Conservation (phyloP, 257 asterid genomes). For the Jacaranda mimosifolia region DNA sequence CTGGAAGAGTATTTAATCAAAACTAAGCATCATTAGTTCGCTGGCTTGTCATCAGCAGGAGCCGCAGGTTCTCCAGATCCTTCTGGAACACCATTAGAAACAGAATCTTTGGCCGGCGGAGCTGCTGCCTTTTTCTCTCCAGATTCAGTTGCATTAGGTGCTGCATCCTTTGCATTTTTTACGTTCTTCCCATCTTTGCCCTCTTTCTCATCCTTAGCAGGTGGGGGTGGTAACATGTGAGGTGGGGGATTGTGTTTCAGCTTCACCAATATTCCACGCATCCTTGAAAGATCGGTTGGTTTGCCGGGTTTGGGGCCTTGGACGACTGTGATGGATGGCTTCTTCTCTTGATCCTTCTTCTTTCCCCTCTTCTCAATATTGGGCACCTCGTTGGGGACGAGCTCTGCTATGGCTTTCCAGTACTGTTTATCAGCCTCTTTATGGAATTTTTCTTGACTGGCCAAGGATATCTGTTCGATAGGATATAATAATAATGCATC, state of each 20-base stretch:
- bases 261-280: conserved; percentile 88
- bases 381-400: conserved; percentile 80
- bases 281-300: conserved; percentile 91
- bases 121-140: conserved; percentile 39
- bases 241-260: conserved; percentile 93
- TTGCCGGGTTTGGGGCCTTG: conserved; percentile 98
- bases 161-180: conserved; percentile 47
- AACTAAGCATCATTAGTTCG: conserved; percentile 39
- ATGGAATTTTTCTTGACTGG: conserved; percentile 77
- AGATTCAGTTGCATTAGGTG: conserved; percentile 36
- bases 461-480: conserved; percentile 56
- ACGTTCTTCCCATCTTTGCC: conserved; percentile 33
- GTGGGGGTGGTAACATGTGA: conserved; percentile 93
- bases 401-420: conserved; percentile 87
- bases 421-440: conserved; percentile 86
- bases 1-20: neutral
- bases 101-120: conserved; percentile 55
- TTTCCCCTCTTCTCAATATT: conserved; percentile 76
- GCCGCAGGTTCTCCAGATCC: conserved; percentile 52
- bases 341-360: conserved; percentile 90
- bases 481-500: neutral
- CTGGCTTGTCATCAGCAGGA: conserved; percentile 50
- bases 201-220: conserved; percentile 69
- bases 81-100: conserved; percentile 44
- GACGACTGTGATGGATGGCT: conserved; percentile 77